These are phyloP conservation scores for Chrysanthemum lavandulifolium DNA, from an alignment of 129 eudicot genomes.

Conservation along the genomic window DNA sequence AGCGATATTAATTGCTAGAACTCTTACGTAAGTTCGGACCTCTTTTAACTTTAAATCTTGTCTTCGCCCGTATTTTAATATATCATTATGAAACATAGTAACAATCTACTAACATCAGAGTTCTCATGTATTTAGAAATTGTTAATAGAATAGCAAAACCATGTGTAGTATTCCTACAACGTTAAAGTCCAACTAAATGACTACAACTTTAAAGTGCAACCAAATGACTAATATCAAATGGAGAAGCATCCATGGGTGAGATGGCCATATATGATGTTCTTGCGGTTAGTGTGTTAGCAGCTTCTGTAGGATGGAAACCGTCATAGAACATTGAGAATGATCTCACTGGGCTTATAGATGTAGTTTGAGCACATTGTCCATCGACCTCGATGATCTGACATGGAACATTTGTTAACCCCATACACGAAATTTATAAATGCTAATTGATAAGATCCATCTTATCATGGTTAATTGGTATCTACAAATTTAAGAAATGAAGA, in stretches of 20 bases:
- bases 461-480: no score
- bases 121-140: no score
- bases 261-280: constrained; percentile 12
- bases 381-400: constrained; percentile 32
- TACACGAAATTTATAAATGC: constrained; percentile 8
- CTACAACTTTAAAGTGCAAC: constrained; percentile 7
- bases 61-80: no score
- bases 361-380: constrained; percentile 24
- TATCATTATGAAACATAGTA: no score
- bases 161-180: no score
- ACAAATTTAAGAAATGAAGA: background rate
- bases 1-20: no score
- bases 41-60: no score
- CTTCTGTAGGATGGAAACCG: constrained; percentile 35
- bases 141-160: no score
- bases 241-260: constrained; percentile 33
- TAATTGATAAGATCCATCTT: no score
- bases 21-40: no score
- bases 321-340: constrained; percentile 18
- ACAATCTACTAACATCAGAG: no score
- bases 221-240: constrained; percentile 30
- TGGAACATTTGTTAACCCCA: constrained; percentile 20
- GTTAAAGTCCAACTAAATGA: no score
- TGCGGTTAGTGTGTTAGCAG: constrained; percentile 10
- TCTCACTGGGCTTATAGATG: background rate